Conservation (phyloP, 2,329 filamentous ascomycete genomes). For the Monosporascus sp. region DNA sequence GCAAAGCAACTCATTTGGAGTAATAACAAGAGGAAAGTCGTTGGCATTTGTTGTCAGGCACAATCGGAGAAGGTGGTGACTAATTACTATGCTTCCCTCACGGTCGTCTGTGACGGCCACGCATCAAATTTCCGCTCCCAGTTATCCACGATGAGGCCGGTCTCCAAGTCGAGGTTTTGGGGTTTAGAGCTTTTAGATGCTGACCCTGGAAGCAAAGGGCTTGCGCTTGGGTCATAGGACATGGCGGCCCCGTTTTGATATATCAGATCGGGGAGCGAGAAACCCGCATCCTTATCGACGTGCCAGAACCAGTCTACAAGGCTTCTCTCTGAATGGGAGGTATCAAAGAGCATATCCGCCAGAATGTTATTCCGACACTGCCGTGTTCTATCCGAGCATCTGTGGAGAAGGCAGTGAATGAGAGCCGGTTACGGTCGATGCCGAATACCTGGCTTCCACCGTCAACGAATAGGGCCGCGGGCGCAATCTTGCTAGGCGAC, state of each 20-base stretch:
- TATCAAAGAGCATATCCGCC: slow-evolving; percentile 3
- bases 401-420: neutral
- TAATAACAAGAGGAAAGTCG: neutral
- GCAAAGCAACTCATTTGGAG: neutral
- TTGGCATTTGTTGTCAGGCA: neutral
- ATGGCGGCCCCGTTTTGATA: slow-evolving; percentile 4
- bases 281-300: slow-evolving; percentile 6
- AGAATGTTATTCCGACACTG: slow-evolving; percentile 3
- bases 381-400: neutral
- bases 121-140: slow-evolving; percentile 6
- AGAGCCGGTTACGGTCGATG: slow-evolving; percentile 38
- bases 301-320: slow-evolving; percentile 1
- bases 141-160: neutral
- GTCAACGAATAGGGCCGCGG: slow-evolving; percentile 52
- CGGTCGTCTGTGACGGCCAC: slow-evolving; percentile 4
- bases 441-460: slow-evolving; percentile 63
- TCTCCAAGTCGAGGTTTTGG: slow-evolving; percentile 3
- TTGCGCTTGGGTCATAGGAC: slow-evolving; percentile 4
- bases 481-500: slow-evolving; percentile 59
- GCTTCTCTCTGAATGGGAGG: neutral
- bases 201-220: neutral
- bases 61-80: neutral
- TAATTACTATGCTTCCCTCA: slow-evolving; percentile 3
- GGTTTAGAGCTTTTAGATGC: slow-evolving; percentile 6
- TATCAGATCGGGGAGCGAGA: slow-evolving; percentile 9